A percentile compares a stretch with the other conserved stretches of the same genome.
Conservation (phyloP, 1,139 yeast species). For the Scheffersomyces lignicola region DNA sequence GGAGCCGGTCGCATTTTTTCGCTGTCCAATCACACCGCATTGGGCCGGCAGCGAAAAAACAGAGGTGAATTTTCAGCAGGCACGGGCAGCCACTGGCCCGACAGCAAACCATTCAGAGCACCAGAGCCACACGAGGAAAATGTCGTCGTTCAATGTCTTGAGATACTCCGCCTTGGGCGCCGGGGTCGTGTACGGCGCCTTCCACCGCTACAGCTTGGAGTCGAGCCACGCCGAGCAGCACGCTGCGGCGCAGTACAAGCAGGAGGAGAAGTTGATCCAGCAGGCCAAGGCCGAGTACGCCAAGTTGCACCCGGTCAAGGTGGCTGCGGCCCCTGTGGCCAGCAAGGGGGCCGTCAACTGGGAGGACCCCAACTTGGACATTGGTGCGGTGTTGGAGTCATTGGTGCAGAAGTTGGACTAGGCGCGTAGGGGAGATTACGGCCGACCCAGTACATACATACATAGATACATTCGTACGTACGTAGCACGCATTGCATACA, state of each 20-base stretch:
- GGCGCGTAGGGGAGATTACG: too few species aligned
- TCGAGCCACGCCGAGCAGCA: constrained; percentile 57
- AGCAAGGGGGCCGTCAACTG: constrained; percentile 58
- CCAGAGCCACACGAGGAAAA: too few species aligned
- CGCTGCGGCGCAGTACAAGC: constrained; percentile 59
- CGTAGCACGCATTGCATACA: too few species aligned
- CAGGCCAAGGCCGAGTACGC: constrained; percentile 90
- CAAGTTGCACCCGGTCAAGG: constrained; percentile 56
- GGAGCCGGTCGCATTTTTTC: too few species aligned
- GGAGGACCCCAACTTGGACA: constrained; percentile 89
- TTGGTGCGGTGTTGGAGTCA: constrained; percentile 53
- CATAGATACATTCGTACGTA: too few species aligned
- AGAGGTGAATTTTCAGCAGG: too few species aligned
- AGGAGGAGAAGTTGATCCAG: constrained; percentile 73
- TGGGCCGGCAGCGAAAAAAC: too few species aligned
- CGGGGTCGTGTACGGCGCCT: constrained; percentile 88
- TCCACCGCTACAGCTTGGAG: constrained; percentile 74
- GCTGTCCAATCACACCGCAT: too few species aligned
- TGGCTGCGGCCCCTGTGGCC: constrained; percentile 25
- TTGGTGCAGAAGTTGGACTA: constrained; percentile 46
- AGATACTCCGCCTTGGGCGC: constrained; percentile 92
- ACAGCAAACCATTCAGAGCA: too few species aligned
- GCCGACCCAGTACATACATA: too few species aligned
- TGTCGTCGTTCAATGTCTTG: constrained; percentile 59
- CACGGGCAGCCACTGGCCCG: too few species aligned